A percentile compares a stretch with the other conserved stretches of the same genome.
Evolutionary conservation across 805 yeast species (phyloP).

Genomic region (Candida ascalaphidarum): DNA sequence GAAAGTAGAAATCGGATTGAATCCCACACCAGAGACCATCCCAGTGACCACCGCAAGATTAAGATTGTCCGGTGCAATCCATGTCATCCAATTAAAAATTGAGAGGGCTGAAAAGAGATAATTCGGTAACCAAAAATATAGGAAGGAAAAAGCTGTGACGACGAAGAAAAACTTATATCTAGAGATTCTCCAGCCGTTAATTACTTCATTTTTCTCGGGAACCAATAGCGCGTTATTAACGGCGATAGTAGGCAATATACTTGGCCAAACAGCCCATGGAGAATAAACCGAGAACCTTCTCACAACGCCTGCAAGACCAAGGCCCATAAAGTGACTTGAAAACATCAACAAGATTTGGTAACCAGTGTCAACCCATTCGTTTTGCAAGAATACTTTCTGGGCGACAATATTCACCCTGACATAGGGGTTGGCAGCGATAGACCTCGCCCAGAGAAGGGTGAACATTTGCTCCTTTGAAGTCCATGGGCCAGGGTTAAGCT

Average conservation of each 20-base stretch:
- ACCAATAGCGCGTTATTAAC: constrained; percentile 16
- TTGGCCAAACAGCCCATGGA: constrained; percentile 45
- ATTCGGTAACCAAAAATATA: constrained; percentile 22
- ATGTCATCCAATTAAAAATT: constrained; percentile 20
- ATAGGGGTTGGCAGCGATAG: constrained; percentile 1
- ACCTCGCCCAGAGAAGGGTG: not conserved
- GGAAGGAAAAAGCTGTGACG: constrained; percentile 9
- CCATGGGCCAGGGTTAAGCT: constrained; percentile 59
- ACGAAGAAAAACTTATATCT: constrained; percentile 13
- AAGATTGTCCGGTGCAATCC: constrained; percentile 19
- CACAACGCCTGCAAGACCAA: constrained; percentile 21
- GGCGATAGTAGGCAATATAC: constrained; percentile 20
- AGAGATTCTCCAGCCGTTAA: constrained; percentile 25
- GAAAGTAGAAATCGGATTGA: constrained; percentile 21
- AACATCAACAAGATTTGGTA: constrained; percentile 15
- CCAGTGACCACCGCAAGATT: constrained; percentile 19
- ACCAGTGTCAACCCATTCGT: constrained; percentile 12
- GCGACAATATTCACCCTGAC: not conserved
- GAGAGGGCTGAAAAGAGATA: constrained; percentile 18
- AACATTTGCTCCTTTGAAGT: constrained; percentile 23
- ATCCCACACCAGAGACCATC: constrained; percentile 15
- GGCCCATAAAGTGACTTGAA: constrained; percentile 19
- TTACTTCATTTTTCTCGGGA: constrained; percentile 19
- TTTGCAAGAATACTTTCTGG: constrained; percentile 10
- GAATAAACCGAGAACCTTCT: constrained; percentile 39